These are phyloP conservation scores for Tubosaeta sp. DNA, from an alignment of 768 basidiomycete species.

Conservation along the genomic window DNA sequence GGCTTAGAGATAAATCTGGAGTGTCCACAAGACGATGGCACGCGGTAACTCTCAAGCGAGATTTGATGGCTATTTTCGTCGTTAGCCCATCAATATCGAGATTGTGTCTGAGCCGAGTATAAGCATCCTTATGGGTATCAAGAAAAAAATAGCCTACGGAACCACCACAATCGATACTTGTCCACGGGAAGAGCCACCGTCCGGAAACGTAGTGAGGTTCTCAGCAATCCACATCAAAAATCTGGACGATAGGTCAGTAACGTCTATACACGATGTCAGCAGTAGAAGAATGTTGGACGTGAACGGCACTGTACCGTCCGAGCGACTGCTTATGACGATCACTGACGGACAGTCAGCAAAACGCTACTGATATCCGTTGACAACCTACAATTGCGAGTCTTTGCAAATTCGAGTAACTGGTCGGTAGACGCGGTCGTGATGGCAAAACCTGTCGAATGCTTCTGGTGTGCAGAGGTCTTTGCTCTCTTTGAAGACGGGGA, in stretches of 20 bases:
- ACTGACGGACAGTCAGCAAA: conserved; percentile 10
- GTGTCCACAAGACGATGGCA: conserved; percentile 11
- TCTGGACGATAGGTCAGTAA: conserved; percentile 12
- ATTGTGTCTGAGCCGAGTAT: conserved; percentile 11
- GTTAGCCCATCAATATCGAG: conserved; percentile 10
- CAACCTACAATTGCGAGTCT: conserved; percentile 20
- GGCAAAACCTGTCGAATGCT: not conserved
- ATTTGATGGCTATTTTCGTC: conserved; percentile 12
- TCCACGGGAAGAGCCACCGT: not conserved
- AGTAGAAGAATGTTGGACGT: not conserved
- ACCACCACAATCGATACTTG: conserved; percentile 18
- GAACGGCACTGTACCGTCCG: conserved; percentile 13
- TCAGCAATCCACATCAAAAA: conserved; percentile 18
- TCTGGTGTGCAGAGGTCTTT: not conserved
- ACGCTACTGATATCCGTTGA: not conserved
- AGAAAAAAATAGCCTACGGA: conserved; percentile 9
- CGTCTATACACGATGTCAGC: conserved; percentile 13
- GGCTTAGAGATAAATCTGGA: conserved; percentile 20
- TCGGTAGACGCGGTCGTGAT: conserved; percentile 7
- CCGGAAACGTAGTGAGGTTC: not conserved
- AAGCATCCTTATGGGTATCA: not conserved
- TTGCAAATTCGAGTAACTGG: conserved; percentile 17
- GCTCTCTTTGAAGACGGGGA: conserved; percentile 9
- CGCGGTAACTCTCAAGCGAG: conserved; percentile 14
- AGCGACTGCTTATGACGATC: conserved; percentile 16